phyloP scores from a whole-genome alignment of 495 filamentous ascomycete species.

The Recurvomyces mirabilis region DNA sequence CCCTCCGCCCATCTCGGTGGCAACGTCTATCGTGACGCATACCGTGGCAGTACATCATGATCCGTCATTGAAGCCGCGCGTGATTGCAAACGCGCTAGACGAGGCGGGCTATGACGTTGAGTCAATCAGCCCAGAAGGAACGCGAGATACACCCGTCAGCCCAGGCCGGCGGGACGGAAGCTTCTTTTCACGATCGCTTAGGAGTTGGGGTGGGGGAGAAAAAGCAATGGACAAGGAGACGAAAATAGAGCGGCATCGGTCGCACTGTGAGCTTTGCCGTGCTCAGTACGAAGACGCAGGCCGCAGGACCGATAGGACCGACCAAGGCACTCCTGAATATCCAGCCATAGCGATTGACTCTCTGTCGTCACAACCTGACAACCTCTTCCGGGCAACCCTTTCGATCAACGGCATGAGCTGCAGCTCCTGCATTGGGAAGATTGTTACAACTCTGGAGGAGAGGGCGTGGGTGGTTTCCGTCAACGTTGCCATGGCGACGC shows the following conservation, averaged over 20 bases:
- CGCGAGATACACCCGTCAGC: neutral
- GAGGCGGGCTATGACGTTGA: slow-evolving; percentile 15
- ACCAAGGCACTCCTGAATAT: neutral
- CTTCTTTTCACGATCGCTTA: no score
- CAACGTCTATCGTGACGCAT: slow-evolving; percentile 43
- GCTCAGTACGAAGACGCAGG: neutral
- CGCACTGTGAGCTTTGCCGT: slow-evolving; percentile 3
- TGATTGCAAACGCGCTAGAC: slow-evolving; percentile 15
- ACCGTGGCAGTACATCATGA: slow-evolving; percentile 32
- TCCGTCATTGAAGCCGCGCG: neutral
- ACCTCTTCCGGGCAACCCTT: slow-evolving; percentile 20
- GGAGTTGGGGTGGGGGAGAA: neutral
- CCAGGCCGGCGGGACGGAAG: neutral
- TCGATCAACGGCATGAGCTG: slow-evolving; percentile 57
- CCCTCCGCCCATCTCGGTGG: slow-evolving; percentile 36
- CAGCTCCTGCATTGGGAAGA: slow-evolving; percentile 46
- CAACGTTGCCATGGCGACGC: slow-evolving; percentile 47
- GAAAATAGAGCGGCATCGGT: neutral
- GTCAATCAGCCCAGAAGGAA: neutral
- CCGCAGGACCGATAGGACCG: neutral
- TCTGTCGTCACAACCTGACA: neutral
- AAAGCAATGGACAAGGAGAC: neutral
- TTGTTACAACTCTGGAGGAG: slow-evolving; percentile 40
- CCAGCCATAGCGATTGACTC: neutral
- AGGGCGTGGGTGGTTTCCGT: slow-evolving; percentile 43